phyloP scores from a whole-genome alignment of 2,329 filamentous ascomycete species.

The Nigrospora oryzae region DNA sequence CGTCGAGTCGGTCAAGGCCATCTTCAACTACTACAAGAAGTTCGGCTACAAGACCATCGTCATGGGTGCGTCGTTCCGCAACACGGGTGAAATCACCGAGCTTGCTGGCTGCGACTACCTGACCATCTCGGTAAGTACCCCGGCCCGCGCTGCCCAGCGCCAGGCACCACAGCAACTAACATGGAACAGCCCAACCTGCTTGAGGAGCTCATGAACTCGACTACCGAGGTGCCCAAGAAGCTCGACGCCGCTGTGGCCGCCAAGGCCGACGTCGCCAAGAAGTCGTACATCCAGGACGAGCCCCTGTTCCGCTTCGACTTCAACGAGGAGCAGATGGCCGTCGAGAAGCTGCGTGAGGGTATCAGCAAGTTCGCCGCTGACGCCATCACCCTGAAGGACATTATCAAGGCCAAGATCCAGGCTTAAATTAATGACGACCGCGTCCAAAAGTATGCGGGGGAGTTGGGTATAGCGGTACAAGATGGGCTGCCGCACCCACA shows the following conservation, averaged over 20 bases:
- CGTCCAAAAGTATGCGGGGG: too few species aligned
- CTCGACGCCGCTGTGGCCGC: conserved; percentile 63
- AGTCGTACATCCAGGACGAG: conserved; percentile 86
- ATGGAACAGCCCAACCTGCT: conserved; percentile 70
- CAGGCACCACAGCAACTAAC: conserved; percentile 3
- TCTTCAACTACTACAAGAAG: conserved; percentile 99
- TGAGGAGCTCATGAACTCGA: conserved; percentile 86
- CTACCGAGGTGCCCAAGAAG: conserved; percentile 80
- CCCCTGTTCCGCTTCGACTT: conserved; percentile 93
- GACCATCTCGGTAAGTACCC: conserved; percentile 75
- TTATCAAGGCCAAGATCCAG: conserved; percentile 77
- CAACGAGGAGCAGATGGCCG: conserved; percentile 99
- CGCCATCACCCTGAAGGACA: conserved; percentile 85
- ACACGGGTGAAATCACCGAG: conserved; percentile 93
- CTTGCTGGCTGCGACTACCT: conserved; percentile 97
- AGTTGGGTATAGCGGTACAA: too few species aligned
- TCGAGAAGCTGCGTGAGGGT: conserved; percentile 98
- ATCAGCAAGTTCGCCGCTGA: conserved; percentile 99
- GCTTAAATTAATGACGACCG: conserved; percentile 22
- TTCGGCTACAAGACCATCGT: conserved; percentile 98
- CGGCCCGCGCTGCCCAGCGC: not conserved
- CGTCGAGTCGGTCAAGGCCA: conserved; percentile 84
- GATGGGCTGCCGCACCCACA: too few species aligned
- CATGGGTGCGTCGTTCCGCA: conserved; percentile 99
- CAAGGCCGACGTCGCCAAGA: conserved; percentile 73